These are phyloP conservation scores for Neurospora africana DNA, from an alignment of 495 filamentous ascomycete species.

Conservation along the genomic window DNA sequence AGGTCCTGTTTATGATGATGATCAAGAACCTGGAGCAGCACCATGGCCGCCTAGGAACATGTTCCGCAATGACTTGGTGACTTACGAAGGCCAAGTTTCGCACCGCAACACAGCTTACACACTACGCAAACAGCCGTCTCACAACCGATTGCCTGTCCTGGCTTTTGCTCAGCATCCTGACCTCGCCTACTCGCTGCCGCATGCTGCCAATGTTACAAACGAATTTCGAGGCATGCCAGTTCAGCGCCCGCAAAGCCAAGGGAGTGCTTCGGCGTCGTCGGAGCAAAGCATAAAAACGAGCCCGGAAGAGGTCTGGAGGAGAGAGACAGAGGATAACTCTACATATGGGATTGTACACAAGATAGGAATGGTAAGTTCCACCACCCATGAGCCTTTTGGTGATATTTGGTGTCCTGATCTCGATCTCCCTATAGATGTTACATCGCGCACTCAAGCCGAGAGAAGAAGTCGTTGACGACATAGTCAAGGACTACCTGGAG, in stretches of 20 bases:
- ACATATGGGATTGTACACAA: conserved; percentile 5
- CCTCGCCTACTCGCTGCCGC: not conserved
- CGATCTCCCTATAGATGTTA: not conserved
- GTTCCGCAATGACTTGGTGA: not conserved
- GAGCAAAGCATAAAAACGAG: not conserved
- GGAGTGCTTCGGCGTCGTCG: not conserved
- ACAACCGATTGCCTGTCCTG: not conserved
- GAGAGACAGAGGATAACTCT: conserved; percentile 5
- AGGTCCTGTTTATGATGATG: not conserved
- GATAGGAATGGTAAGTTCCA: conserved; percentile 6
- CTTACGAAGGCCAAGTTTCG: not conserved
- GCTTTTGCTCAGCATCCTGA: not conserved
- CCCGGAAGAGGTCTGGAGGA: conserved; percentile 7
- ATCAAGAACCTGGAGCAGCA: not conserved
- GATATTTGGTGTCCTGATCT: not conserved
- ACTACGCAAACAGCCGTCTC: not conserved
- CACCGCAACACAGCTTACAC: not conserved
- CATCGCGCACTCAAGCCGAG: conserved; percentile 16
- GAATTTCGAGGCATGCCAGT: not conserved
- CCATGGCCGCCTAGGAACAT: not conserved
- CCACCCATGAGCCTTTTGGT: not conserved
- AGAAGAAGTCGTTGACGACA: conserved; percentile 10
- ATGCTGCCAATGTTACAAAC: not conserved
- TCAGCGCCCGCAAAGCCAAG: not conserved
- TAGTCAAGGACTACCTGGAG: conserved; percentile 11